Evolutionary conservation across 2,329 filamentous ascomycete species (phyloP), one percentile per base, ranked within the genome.

Genomic region (Ilyonectria mors-panacis): DNA sequence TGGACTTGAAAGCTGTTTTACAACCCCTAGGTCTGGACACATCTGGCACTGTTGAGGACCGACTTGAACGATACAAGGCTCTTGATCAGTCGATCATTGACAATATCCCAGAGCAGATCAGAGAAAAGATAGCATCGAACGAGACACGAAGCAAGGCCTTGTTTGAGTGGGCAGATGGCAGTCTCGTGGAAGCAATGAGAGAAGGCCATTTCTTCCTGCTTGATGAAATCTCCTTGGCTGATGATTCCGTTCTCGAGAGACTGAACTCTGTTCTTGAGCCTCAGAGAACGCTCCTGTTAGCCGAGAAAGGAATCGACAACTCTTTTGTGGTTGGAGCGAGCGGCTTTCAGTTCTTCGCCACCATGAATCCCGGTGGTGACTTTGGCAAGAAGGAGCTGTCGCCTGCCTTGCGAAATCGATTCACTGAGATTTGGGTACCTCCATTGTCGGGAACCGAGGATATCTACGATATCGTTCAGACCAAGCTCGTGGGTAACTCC

Each of bases 371-470:
- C 9, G 97, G 97, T 57, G 96, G 97, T 51, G 96, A 99, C 78
- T 99, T 98, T 79, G 96, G 96, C 71, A 99, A 99, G 83, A 94
- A 95, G 73, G 96, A 99, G 79, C 87, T 99, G 13, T 99, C 96
- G 1, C 96, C 96, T 3, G 97, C 96, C 15, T 84, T 99, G 66
- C 89, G 96, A 51, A 99, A 99, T 78, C 93, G 96, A 67, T 97
- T 99, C 79, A 99, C 96, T 0, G 96, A 99, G 81, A 98, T 99
- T 9, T 99, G 96, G 96, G 96, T 98, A 0, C 94, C 96, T 1
- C 89, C 95, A 1, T 84, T 98, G 65, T 94, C 94, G 1, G 93
- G 95, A 66, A 88, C 90, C 58, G 91, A 94, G 33, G 97, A 99
- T 77, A 91, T 98, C 37, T 82, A 94, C 21, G 92, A 97, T 48